A percentile compares a stretch with the other conserved stretches of the same genome.
Conservation (phyloP, 75 land plant genomes). For the Adiantum capillusveneris region DNA sequence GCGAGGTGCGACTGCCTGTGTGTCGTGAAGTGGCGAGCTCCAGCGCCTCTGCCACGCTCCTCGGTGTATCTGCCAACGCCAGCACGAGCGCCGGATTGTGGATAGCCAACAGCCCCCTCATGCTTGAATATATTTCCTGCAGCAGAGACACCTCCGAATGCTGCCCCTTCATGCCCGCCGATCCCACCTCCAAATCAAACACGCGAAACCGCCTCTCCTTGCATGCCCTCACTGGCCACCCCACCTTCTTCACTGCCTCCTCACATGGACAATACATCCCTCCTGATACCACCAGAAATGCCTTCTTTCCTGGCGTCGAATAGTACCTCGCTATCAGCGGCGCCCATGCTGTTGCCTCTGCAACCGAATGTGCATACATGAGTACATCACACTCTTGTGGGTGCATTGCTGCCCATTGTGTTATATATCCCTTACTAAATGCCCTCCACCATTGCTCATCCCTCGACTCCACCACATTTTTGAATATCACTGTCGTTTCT, state of each 20-base stretch:
- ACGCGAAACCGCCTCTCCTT: conserved; percentile 35
- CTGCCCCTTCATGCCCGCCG: conserved; percentile 34
- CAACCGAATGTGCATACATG: conserved; percentile 50
- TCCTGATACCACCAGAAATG: conserved; percentile 31
- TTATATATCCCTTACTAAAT: conserved; percentile 34
- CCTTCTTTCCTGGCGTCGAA: conserved; percentile 36
- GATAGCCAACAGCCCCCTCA: conserved; percentile 78
- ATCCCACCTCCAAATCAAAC: conserved; percentile 34
- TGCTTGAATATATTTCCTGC: conserved; percentile 64
- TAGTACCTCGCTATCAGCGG: conserved; percentile 31
- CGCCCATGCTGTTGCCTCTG: conserved; percentile 22
- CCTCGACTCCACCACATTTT: conserved; percentile 35
- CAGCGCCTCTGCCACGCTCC: conserved; percentile 61
- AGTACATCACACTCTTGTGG: conserved; percentile 88
- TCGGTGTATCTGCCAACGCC: conserved; percentile 52
- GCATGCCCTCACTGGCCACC: conserved; percentile 25
- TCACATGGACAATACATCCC: conserved; percentile 34
- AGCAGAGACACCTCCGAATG: conserved; percentile 59
- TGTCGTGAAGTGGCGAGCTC: conserved; percentile 54
- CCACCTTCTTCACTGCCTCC: conserved; percentile 26
- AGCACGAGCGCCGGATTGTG: conserved; percentile 84
- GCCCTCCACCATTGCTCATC: conserved; percentile 50
- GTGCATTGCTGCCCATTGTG: conserved; percentile 46
- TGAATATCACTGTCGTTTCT: conserved; percentile 47
- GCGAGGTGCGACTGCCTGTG: conserved; percentile 3